Conservation (phyloP, 768 basidiomycete genomes). For the Russula emetica region DNA sequence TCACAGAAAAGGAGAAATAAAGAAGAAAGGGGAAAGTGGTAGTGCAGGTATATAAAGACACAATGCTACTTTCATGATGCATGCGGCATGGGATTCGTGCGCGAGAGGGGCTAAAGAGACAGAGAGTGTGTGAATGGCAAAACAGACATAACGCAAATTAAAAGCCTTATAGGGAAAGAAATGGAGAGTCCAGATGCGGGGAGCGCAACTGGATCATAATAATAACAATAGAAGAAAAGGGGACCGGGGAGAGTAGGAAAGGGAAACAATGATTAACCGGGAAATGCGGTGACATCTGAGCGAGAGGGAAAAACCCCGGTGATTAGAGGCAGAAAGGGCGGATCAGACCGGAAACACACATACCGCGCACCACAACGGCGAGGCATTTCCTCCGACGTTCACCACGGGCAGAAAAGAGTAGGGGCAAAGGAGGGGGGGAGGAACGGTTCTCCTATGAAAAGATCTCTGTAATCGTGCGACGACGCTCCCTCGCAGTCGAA, state of each 20-base stretch:
- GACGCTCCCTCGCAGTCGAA: slow-evolving; percentile 40
- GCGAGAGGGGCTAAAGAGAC: slow-evolving; percentile 16
- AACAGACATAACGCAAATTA: not conserved
- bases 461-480: slow-evolving; percentile 50
- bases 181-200: slow-evolving; percentile 17
- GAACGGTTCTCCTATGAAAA: slow-evolving; percentile 34
- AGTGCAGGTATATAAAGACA: slow-evolving; percentile 24
- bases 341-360: not conserved
- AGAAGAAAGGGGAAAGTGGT: not conserved
- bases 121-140: slow-evolving; percentile 15
- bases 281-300: not conserved
- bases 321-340: not conserved
- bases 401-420: not conserved
- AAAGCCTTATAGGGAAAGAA: slow-evolving; percentile 6
- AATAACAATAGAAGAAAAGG: slow-evolving; percentile 27
- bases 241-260: not conserved
- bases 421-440: not conserved
- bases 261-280: not conserved
- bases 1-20: slow-evolving; percentile 3
- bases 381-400: slow-evolving; percentile 2
- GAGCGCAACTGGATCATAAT: slow-evolving; percentile 17
- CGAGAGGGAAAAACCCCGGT: not conserved
- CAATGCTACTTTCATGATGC: slow-evolving; percentile 21
- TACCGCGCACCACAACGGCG: slow-evolving; percentile 9
- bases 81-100: slow-evolving; percentile 20